Evolutionary conservation across 805 yeast genomes (phyloP), one percentile per base, ranked within the genome.

Genomic region (Suhomyces sp.): DNA sequence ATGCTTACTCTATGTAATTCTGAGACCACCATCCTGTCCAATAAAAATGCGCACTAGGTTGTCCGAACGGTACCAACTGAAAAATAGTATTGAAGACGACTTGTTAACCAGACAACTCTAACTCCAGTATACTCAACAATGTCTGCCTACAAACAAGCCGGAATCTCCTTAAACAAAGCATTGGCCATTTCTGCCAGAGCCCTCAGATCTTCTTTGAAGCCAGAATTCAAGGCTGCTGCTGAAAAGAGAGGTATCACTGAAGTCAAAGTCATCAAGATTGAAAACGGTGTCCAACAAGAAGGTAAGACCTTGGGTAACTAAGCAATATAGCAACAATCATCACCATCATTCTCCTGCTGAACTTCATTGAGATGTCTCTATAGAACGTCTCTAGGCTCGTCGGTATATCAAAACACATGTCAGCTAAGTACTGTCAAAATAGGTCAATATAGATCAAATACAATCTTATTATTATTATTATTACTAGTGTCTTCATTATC

Each of bases 181-280:
- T 75, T 90, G 65, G 78, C 95, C 50, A 76, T 91, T 58, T 86
- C 96, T 57, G 95, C 96, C 58, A 80, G 80, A 63, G 77, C 95
- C 44, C 78, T 88, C 52, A 88, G 97, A 73, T 72, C 75, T 54
- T 82, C 96, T 34, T 78, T 91, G 62, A 91, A 91, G 74, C 80
- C 88, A 47, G 96, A 90, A 56, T 64, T 78, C 59, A 85, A 83
- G 63, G 83, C 77, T 46, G 76, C 72, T 43, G 83, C 83, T 48
- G 77, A 79, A 55, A 77, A 74, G 63, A 85, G 95, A 74, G 81
- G 81, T 50, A 47, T 65, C 55, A 65, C 84, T 46, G 98, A 91
- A 57, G 84, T 80, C 51, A 78, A 77, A 62, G 82, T 74, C 47
- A 78, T 82, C 63, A 76, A 73, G 58, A 76, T 81, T 67, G 82